phyloP scores from a whole-genome alignment of 495 filamentous ascomycete genomes.

The Tuber aestivum region DNA sequence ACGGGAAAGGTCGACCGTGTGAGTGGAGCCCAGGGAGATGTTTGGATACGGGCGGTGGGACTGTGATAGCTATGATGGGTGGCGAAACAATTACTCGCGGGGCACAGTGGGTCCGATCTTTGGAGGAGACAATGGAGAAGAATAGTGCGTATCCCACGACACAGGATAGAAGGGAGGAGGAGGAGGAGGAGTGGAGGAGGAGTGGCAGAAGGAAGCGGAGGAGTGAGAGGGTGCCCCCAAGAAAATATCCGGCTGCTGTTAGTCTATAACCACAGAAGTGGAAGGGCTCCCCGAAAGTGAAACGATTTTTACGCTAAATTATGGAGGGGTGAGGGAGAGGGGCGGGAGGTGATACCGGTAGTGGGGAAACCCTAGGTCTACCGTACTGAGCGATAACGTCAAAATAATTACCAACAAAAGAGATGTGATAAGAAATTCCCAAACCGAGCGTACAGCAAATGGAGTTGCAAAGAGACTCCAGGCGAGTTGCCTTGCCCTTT shows the following conservation, averaged over 20 bases:
- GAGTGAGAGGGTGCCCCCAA: background rate
- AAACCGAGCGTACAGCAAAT: slow-evolving; percentile 8
- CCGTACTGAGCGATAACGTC: slow-evolving; percentile 29
- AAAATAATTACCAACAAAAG: slow-evolving; percentile 37
- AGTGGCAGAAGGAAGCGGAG: background rate
- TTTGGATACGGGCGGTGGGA: background rate
- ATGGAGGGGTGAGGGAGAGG: slow-evolving; percentile 1
- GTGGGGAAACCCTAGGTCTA: background rate
- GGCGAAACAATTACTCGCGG: background rate
- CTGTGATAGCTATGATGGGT: background rate
- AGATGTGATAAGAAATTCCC: slow-evolving; percentile 38
- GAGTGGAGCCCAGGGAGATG: background rate
- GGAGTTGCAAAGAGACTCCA: background rate
- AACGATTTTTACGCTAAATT: background rate
- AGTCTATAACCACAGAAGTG: background rate
- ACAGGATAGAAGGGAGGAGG: background rate
- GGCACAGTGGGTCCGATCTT: background rate
- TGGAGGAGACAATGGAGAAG: background rate
- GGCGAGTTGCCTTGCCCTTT: background rate
- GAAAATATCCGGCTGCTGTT: background rate
- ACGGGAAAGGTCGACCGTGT: background rate
- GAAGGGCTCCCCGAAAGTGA: background rate
- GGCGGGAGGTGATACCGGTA: background rate
- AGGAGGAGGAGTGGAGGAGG: background rate
- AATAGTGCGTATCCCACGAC: background rate